Base-by-base conservation (phyloP, 305 asterid genomes). In the Fraxinus paxiana region DNA sequence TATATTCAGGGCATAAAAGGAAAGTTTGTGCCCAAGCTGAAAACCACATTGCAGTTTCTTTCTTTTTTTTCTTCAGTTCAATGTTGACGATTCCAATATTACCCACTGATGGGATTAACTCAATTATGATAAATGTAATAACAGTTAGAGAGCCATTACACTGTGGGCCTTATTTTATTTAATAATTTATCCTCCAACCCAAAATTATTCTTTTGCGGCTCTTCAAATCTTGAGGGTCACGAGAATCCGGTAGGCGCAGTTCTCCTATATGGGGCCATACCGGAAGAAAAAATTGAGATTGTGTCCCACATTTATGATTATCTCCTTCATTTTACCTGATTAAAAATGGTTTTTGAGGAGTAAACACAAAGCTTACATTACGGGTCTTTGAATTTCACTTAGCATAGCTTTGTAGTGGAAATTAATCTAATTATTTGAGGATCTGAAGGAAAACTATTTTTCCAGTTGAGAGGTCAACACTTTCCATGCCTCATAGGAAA, bases 1-100 rank as follows among this genome's bases (percentile, higher is more conserved):
- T 71, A 77, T 43, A 67, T 34, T 65, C 77, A 73, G 59, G 38
- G 8, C 30, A 78, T 78, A 28, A 83, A 74, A 12, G 15, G 75
- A 78, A 75, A 12, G 37, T 41, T 41, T 6, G 48, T 10, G 65
- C 10, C 33, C 6, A 13, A 12, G 13, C 56, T 69, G 15, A 69
- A 69, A 69, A 31, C 75, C 12, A 31, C 17, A 31, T 69, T 28
- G 73, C 9, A 65, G 18, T 65, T 65, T 65, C 8, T 65, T 26
- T 30, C 20, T 61, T 61, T 61, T n/a, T 22, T 22, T 7, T 24
- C 12, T 63, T 24, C 72, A 63, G 72, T 63, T 63, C 33, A 24
- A 26, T 65, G 37, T 65, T 65, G 73, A 65, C 9, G 4, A 18
- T 65, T 65, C 73, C 73, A 65, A 24, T 10, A 65, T 65, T 65